Evolutionary conservation across 1,139 yeast genomes (phyloP), one percentile per base, ranked within the genome.

Genomic region (Yamadazyma pseudoaaseri): DNA sequence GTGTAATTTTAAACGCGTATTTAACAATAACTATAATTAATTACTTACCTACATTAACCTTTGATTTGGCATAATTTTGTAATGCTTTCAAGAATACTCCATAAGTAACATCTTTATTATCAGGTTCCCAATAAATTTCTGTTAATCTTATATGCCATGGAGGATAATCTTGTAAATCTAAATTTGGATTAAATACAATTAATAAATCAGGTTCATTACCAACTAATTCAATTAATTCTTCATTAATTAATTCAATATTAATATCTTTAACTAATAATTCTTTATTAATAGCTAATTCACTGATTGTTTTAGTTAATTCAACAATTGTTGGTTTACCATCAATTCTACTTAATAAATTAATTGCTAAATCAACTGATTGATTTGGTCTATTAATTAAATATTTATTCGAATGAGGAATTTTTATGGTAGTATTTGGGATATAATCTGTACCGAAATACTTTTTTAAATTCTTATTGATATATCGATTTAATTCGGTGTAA

Each of bases 141-240:
- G 90, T 76, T 37, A 94, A 73, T 42, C 98, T 73, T 27, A 89
- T 78, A 53, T 92, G 97, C 98, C 98, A 92, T 16, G 99, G 99
- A 13, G 98, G 97, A 57, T 82, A 94, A 20, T 95, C 97, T 57
- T 89, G 95, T 34, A 94, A 71, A 54, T 89, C 95, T 44, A 92
- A 68, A 12, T 69, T 68, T 7, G 97, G 95, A n/a, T 89, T 87
- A 58, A 92, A 92, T 36, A 86, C 65, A 27, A 94, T 69, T 34
- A 92, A 67, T 44, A 92, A 67, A 54, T 94, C 98, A 0, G 98
- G 98, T 56, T 94, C 98, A 9, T 72, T 74, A 3, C 96, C 92
- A 17, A 89, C 94, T 36, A 87, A 66, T 47, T 80, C 86, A 22
- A 72, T 66, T 44, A 87, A 68, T 52, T 87, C 95, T 38, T 76